Evolutionary conservation across 2,329 filamentous ascomycete species (phyloP).

Genomic region (Verticillium tricorpus): DNA sequence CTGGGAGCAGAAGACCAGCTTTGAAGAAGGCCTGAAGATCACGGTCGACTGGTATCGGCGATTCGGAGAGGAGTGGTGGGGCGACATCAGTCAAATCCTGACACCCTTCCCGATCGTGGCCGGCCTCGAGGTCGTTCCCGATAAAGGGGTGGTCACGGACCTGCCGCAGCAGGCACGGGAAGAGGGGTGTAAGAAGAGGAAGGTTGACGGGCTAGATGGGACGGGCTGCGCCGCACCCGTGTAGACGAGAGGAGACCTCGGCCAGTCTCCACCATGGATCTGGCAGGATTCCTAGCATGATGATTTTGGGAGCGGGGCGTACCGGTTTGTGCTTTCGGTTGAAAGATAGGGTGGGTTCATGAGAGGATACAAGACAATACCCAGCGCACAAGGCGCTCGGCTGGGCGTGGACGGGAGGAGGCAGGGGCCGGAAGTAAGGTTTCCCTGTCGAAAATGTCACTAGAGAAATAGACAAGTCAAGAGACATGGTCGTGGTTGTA

Average conservation of each 20-base stretch:
- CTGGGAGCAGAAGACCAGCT: constrained; percentile 63
- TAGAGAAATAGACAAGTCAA: background rate
- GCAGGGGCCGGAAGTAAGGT: background rate
- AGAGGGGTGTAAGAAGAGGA: constrained; percentile 16
- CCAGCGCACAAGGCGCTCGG: background rate
- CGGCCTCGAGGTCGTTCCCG: constrained; percentile 49
- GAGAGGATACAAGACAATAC: background rate
- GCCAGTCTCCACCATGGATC: background rate
- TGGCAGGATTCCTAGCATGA: background rate
- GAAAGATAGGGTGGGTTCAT: background rate
- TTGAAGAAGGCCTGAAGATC: constrained; percentile 56
- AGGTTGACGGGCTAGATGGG: constrained; percentile 10
- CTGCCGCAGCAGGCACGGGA: constrained; percentile 17
- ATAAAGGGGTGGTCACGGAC: constrained; percentile 35
- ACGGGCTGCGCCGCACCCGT: background rate
- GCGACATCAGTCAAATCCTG: constrained; percentile 64
- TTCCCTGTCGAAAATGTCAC: background rate
- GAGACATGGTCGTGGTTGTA: background rate
- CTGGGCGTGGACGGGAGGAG: background rate
- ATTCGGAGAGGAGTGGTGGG: constrained; percentile 68
- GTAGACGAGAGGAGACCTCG: background rate
- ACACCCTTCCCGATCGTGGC: constrained; percentile 62
- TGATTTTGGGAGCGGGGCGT: background rate
- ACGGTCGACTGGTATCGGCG: constrained; percentile 68
- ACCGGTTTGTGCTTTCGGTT: background rate